Percentiles rank a stretch among this genome's conserved stretches.
Conservation (phyloP, 495 filamentous ascomycete genomes). For the Aspergillus haitiensis region DNA sequence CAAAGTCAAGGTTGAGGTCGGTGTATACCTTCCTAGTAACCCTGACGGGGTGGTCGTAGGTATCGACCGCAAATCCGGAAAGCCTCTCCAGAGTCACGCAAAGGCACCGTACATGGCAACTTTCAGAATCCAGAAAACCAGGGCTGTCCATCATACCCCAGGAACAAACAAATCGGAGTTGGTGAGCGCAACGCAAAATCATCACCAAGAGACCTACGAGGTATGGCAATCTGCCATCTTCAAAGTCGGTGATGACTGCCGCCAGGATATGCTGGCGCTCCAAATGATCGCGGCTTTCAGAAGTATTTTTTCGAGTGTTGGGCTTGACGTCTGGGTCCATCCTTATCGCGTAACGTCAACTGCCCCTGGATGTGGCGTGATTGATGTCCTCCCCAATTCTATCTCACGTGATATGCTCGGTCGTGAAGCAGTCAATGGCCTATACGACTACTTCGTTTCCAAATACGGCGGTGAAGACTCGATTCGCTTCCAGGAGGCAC, state of each 20-base stretch:
- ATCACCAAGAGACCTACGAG: constrained; percentile 63
- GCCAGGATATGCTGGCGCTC: constrained; percentile 92
- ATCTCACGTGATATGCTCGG: constrained; percentile 99
- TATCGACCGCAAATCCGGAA: constrained; percentile 95
- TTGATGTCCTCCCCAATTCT: constrained; percentile 95
- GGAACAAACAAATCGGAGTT: constrained; percentile 44
- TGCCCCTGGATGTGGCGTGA: constrained; percentile 95
- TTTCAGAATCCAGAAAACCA: constrained; percentile 88
- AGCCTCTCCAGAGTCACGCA: constrained; percentile 94
- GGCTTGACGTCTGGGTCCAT: constrained; percentile 94
- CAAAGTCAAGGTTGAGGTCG: constrained; percentile 94
- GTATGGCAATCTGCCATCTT: constrained; percentile 99
- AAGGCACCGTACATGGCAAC: constrained; percentile 99
- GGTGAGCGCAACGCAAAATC: constrained; percentile 45
- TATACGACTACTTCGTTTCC: constrained; percentile 96
- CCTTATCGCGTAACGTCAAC: constrained; percentile 98
- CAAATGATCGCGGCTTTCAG: constrained; percentile 98
- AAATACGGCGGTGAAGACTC: constrained; percentile 97
- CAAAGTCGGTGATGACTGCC: constrained; percentile 98
- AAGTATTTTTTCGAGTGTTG: constrained; percentile 90
- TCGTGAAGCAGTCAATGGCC: constrained; percentile 92
- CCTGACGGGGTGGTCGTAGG: constrained; percentile 95
- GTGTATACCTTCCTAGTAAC: constrained; percentile 95
- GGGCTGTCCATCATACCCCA: constrained; percentile 33
- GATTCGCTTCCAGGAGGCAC: constrained; percentile 88